A percentile compares a stretch with the other conserved stretches of the same genome.
Conservation (phyloP, 305 asterid species). For the Solanum hybrid region DNA sequence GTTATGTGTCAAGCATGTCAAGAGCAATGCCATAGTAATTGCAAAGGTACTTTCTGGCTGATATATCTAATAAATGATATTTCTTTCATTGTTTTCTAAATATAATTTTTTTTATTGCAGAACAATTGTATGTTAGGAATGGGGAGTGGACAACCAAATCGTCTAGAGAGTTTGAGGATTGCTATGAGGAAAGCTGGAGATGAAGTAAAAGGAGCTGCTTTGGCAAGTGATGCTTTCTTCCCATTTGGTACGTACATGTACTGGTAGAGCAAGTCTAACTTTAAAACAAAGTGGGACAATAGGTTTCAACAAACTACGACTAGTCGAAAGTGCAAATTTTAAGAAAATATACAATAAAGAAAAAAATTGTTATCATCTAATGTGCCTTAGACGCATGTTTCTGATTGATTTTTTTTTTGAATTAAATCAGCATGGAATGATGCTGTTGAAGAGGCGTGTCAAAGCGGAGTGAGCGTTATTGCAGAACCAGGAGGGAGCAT, state of each 20-base stretch:
- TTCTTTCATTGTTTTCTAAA: not conserved
- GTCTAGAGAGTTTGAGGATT: conserved; percentile 85
- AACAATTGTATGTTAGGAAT: conserved; percentile 84
- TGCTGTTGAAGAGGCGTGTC: conserved; percentile 95
- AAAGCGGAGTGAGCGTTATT: conserved; percentile 62
- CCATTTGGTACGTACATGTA: conserved; percentile 60
- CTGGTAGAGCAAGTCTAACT: not conserved
- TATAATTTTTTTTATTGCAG: conserved; percentile 24
- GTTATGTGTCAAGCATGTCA: conserved; percentile 93
- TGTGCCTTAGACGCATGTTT: not conserved
- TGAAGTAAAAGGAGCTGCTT: conserved; percentile 88
- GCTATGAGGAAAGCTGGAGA: conserved; percentile 87
- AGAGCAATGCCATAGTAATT: conserved; percentile 92
- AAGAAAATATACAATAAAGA: not conserved
- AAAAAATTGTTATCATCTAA: not conserved
- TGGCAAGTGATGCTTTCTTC: conserved; percentile 97
- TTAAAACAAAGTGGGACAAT: not conserved
- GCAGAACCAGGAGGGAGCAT: conserved; percentile 96
- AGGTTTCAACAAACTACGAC: not conserved
- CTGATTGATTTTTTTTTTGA: not conserved
- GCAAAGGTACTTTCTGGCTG: conserved; percentile 43
- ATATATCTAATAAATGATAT: not conserved
- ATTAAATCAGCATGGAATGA: conserved; percentile 80
- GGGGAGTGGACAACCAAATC: conserved; percentile 99
- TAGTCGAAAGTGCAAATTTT: not conserved